These are phyloP conservation scores for Sarocladiaceae sp. DNA, from an alignment of 2,329 filamentous ascomycete species.

Conservation along the genomic window DNA sequence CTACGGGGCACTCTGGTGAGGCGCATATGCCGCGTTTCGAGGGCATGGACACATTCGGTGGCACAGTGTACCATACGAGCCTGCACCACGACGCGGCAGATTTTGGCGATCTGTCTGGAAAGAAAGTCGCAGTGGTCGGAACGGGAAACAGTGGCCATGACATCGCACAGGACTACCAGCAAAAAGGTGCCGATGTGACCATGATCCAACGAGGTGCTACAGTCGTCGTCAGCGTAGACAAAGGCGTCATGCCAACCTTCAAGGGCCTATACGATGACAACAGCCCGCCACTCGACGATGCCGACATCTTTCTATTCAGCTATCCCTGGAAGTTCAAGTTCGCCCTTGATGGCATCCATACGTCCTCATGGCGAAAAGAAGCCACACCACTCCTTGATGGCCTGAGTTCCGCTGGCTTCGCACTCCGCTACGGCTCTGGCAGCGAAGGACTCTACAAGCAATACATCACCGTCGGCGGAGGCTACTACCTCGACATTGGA, in stretches of 20 bases:
- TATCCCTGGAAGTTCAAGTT: slow-evolving; percentile 45
- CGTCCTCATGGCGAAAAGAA: slow-evolving; percentile 12
- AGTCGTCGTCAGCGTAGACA: slow-evolving; percentile 47
- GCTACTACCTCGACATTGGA: slow-evolving; percentile 69
- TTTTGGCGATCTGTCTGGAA: slow-evolving; percentile 28
- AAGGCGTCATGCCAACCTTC: slow-evolving; percentile 45
- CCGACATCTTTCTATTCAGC: slow-evolving; percentile 56
- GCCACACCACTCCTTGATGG: slow-evolving; percentile 36
- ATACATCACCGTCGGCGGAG: slow-evolving; percentile 62
- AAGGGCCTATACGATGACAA: slow-evolving; percentile 45
- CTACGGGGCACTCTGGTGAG: slow-evolving; percentile 65
- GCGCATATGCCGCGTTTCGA: slow-evolving; percentile 56
- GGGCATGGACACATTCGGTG: slow-evolving; percentile 53
- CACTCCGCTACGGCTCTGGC: slow-evolving; percentile 52
- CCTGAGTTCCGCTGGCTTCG: slow-evolving; percentile 55
- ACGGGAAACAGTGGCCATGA: slow-evolving; percentile 67
- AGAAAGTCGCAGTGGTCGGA: slow-evolving; percentile 62
- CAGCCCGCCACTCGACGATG: slow-evolving; percentile 60
- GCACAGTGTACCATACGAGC: slow-evolving; percentile 40
- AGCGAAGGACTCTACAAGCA: slow-evolving; percentile 54
- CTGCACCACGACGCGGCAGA: slow-evolving; percentile 33
- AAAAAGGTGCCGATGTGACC: slow-evolving; percentile 63
- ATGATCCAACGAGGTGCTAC: slow-evolving; percentile 62
- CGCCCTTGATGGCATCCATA: slow-evolving; percentile 26
- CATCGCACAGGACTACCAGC: slow-evolving; percentile 63